Conservation (phyloP, 2,329 filamentous ascomycete genomes). For the Pseudovirgaria hyperparasitica region DNA sequence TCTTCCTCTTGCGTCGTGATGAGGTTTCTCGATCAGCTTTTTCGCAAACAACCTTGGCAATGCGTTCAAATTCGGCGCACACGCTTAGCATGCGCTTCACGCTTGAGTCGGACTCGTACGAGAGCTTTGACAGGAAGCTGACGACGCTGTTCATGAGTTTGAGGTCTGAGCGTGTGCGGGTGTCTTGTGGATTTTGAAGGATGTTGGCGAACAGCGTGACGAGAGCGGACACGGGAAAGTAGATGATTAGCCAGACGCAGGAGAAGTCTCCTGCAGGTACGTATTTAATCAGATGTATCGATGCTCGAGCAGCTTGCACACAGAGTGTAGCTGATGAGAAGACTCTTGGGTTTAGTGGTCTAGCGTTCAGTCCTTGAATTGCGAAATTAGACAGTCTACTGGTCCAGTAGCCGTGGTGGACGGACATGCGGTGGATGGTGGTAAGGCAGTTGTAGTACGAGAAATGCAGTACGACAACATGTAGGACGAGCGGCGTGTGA, state of each 20-base stretch:
- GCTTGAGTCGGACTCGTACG: conserved; percentile 79
- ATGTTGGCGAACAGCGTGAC: conserved; percentile 96
- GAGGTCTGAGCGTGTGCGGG: conserved; percentile 75
- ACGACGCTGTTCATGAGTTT: conserved; percentile 89
- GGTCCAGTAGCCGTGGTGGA: conserved; percentile 97
- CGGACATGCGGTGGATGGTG: conserved; percentile 96
- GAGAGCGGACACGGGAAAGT: conserved; percentile 90
- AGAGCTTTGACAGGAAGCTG: conserved; percentile 77
- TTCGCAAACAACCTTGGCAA: conserved; percentile 80
- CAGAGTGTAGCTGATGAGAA: conserved; percentile 90
- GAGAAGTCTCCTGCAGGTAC: conserved; percentile 90
- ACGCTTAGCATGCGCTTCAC: conserved; percentile 89
- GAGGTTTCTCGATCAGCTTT: conserved; percentile 78
- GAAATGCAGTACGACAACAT: conserved; percentile 89
- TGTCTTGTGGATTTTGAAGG: conserved; percentile 84
- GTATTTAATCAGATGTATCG: conserved; percentile 89
- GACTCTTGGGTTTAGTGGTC: conserved; percentile 82
- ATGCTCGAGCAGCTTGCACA: conserved; percentile 82
- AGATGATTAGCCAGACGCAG: conserved; percentile 92
- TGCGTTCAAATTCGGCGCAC: conserved; percentile 92
- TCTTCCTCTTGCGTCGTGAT: conserved; percentile 74
- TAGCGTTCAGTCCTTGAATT: conserved; percentile 82
- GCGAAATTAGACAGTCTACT: conserved; percentile 89
- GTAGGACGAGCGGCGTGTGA: conserved; percentile 85
- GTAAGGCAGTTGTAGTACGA: conserved; percentile 97